phyloP scores from a whole-genome alignment of 2,329 filamentous ascomycete species.

The Macrophomina pseudophaseolina region DNA sequence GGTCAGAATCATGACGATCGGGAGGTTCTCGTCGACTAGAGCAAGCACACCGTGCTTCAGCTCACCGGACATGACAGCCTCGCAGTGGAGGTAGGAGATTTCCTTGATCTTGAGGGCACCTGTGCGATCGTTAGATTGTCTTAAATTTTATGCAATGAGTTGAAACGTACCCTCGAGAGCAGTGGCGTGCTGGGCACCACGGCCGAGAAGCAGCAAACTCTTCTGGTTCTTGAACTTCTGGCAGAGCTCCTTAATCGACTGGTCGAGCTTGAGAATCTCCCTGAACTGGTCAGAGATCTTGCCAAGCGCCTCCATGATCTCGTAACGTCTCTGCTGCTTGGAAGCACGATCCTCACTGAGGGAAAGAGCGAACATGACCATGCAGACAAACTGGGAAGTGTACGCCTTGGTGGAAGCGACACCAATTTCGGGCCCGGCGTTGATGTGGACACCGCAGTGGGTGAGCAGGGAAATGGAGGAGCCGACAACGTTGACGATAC shows the following conservation, averaged over 20 bases:
- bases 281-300: conserved; percentile 91
- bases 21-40: conserved; percentile 95
- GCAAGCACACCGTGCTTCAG: conserved; percentile 98
- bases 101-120: conserved; percentile 99
- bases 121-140: conserved; percentile 37
- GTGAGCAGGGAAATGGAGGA: conserved; percentile 98
- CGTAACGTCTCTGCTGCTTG: conserved; percentile 87
- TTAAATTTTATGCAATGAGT: background rate
- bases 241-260: conserved; percentile 93
- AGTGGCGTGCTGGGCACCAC: conserved; percentile 95
- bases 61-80: conserved; percentile 99
- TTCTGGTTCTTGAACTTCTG: conserved; percentile 97
- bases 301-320: conserved; percentile 93
- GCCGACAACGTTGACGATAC: conserved; percentile 97
- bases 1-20: conserved; percentile 99
- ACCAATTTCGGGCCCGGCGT: conserved; percentile 97
- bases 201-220: conserved; percentile 88
- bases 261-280: conserved; percentile 87
- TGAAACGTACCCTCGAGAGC: conserved; percentile 75
- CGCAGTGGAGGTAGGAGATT: conserved; percentile 98
- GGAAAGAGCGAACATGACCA: conserved; percentile 99
- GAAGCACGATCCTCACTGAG: conserved; percentile 95
- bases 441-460: conserved; percentile 99
- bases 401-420: conserved; percentile 99
- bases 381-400: conserved; percentile 98